Evolutionary conservation across 805 yeast species (phyloP).

Genomic region (Vanderwaltozyma yarrowii): DNA sequence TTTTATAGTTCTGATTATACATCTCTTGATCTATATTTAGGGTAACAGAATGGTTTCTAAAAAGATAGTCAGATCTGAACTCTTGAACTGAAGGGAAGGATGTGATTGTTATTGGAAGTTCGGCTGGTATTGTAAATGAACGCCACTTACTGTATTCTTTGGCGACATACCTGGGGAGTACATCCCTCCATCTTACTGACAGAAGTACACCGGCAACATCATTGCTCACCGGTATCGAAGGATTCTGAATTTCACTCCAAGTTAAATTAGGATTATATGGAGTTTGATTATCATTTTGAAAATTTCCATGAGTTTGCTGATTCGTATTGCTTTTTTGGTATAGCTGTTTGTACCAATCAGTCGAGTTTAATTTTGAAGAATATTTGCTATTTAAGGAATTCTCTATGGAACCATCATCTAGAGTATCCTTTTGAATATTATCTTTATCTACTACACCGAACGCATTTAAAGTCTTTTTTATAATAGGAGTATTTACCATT

Average conservation of each 20-base stretch:
- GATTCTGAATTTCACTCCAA: slow-evolving; percentile 64
- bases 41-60: slow-evolving; percentile 74
- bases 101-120: slow-evolving; percentile 73
- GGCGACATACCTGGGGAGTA: slow-evolving; percentile 63
- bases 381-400: neutral
- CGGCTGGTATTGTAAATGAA: slow-evolving; percentile 87
- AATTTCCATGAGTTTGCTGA: neutral
- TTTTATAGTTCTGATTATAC: slow-evolving; percentile 41
- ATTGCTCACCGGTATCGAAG: slow-evolving; percentile 55
- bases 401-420: neutral
- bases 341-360: neutral
- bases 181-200: slow-evolving; percentile 88
- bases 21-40: slow-evolving; percentile 47
- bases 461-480: slow-evolving; percentile 7
- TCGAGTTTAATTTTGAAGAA: neutral
- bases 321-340: neutral
- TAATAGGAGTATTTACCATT: slow-evolving; percentile 5
- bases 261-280: slow-evolving; percentile 15
- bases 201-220: slow-evolving; percentile 42
- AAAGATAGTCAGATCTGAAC: slow-evolving; percentile 61
- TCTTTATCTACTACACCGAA: neutral
- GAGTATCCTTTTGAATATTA: neutral
- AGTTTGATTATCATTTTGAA: neutral
- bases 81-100: slow-evolving; percentile 64
- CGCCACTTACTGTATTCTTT: slow-evolving; percentile 80